Evolutionary conservation across 225 moss, liverwort and hornwort species (phyloP).

Genomic region (Rhytidiadelphus loreus): DNA sequence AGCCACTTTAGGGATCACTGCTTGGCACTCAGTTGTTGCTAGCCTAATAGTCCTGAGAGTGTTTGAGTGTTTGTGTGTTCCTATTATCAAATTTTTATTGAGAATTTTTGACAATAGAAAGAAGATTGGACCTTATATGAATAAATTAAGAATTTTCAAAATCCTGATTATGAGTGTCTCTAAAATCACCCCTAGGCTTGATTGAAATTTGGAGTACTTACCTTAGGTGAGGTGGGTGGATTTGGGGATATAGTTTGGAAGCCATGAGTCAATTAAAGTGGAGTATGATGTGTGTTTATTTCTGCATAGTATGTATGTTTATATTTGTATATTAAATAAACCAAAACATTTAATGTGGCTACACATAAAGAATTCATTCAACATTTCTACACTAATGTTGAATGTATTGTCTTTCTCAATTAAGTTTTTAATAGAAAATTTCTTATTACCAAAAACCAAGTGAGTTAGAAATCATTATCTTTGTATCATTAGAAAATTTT

Average conservation of each 20-base stretch:
- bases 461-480: fast-evolving
- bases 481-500: background rate
- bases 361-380: background rate
- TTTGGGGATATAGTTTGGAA: background rate
- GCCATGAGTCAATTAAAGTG: background rate
- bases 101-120: fast-evolving
- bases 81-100: background rate
- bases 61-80: background rate
- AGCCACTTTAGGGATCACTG: too few relatives aligned
- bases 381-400: background rate
- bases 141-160: background rate
- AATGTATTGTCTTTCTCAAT: background rate
- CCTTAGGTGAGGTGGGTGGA: background rate
- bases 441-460: too few relatives aligned
- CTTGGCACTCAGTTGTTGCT: background rate
- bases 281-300: background rate
- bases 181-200: background rate
- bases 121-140: too few relatives aligned
- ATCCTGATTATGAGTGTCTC: background rate
- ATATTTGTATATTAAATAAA: background rate
- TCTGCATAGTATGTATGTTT: background rate
- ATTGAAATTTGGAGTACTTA: background rate
- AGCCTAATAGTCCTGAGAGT: background rate
- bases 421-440: background rate
- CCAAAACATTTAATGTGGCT: background rate